Evolutionary conservation across 176 grass and related monocot genomes (phyloP), one percentile per base, ranked within the genome.

Genomic region (Oryza longistaminata): DNA sequence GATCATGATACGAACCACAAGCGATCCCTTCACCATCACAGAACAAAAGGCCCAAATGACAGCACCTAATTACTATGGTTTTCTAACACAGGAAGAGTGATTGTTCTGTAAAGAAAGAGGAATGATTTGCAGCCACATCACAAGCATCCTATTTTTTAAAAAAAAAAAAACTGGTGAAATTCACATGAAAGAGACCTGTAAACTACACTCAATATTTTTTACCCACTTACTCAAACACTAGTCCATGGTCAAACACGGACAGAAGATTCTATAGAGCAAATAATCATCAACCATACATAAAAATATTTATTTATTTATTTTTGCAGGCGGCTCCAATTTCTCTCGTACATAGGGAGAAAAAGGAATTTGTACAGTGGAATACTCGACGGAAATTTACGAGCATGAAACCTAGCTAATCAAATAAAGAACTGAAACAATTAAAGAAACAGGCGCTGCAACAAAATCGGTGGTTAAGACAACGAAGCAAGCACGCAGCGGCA

Each of bases 41-140:
- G 35, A 76, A 90, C 77, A 85, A 74, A 71, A 86, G 64, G 74
- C 34, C 45, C 39, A 40, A 82, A 73, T 78, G 33, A 12, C 66
- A 82, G 52, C 66, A 82, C 3, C 13, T 68, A 82, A 86, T 43
- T 44, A 52, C 64, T 40, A 66, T 58, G 35, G 24, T 64, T 89
- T 77, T 71, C 45, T 86, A 65, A 35, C 79, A 86, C 73, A 76
- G 73, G 79, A 83, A 58, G 44, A 79, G 58, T 62, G 9, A n/a
- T 24, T 87, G 79, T 75, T 55, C 52, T 75, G 40, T 44, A 34
- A 65, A 44, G 50, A 76, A n/a, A n/a, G n/a, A n/a, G 40, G 49
- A 84, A 69, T 76, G 64, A 53, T 81, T 91, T 84, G 83, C 64
- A 45, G 70, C 80, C 89, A 87, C 52, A 37, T 42, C 80, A 90